phyloP scores from a whole-genome alignment of 257 asterid genomes.

The Lantana camara region DNA sequence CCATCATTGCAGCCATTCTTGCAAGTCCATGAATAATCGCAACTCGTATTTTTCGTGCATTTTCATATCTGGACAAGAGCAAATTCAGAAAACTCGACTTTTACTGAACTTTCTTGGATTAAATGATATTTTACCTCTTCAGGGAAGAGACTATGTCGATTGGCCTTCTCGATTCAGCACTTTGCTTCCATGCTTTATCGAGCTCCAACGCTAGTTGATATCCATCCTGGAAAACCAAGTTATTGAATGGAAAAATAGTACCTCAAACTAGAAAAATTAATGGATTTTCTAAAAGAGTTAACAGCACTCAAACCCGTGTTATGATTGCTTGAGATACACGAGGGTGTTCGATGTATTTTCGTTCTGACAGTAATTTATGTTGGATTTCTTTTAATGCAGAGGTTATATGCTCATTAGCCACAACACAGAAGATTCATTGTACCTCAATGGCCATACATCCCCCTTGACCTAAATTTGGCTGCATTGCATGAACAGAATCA shows the following conservation, averaged over 20 bases:
- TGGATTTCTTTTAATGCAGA: too few species aligned
- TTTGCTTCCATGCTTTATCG: constrained; percentile 58
- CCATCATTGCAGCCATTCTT: constrained; percentile 99
- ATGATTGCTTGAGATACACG: too few species aligned
- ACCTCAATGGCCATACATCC: constrained; percentile 99
- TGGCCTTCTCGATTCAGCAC: constrained; percentile 50
- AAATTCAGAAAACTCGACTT: not conserved
- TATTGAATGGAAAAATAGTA: not conserved
- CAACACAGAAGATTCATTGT: not conserved
- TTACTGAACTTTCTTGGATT: not conserved
- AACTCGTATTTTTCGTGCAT: constrained; percentile 78
- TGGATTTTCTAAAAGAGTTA: too few species aligned
- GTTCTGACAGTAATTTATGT: too few species aligned
- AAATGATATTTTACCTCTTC: constrained; percentile 44
- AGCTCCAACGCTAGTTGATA: constrained; percentile 93
- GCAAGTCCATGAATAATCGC: constrained; percentile 94
- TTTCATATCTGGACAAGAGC: constrained; percentile 67
- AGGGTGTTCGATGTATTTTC: too few species aligned
- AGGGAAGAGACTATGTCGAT: constrained; percentile 66
- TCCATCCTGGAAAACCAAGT: constrained; percentile 62
- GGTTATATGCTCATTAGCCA: too few species aligned
- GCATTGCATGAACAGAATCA: constrained; percentile 98
- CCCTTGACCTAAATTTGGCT: constrained; percentile 99
- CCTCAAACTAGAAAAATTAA: too few species aligned
- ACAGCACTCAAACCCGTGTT: too few species aligned